Evolutionary conservation across 371 early-diverging fungal species (phyloP).

Genomic region (Syncephalis plumigaleata): DNA sequence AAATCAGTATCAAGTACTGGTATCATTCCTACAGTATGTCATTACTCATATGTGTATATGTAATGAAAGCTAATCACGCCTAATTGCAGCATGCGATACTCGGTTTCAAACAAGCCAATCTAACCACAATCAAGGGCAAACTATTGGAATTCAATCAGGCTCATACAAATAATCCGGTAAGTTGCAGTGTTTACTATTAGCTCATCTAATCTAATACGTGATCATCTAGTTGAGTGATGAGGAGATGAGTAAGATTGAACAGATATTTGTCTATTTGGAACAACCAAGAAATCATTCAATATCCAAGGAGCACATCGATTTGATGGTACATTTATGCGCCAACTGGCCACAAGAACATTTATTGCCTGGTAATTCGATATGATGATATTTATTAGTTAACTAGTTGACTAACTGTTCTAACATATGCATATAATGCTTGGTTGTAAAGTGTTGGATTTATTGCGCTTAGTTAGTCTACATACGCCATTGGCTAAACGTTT

Average conservation of each 20-base stretch:
- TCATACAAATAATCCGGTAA: conserved; percentile 1
- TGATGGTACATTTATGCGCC: conserved; percentile 8
- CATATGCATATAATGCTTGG: background rate
- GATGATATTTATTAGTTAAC: background rate
- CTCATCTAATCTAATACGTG: conserved; percentile 21
- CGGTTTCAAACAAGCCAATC: conserved; percentile 51
- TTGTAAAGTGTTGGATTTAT: conserved; percentile 50
- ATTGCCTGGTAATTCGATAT: background rate
- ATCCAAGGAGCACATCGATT: background rate
- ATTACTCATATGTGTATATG: conserved; percentile 14
- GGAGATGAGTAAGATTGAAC: conserved; percentile 20
- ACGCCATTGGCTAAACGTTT: conserved; percentile 9
- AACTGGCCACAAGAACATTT: conserved; percentile 16
- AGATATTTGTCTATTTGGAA: background rate
- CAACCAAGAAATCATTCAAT: background rate
- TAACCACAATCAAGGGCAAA: conserved; percentile 52
- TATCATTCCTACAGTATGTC: too few species aligned
- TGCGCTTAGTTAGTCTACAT: conserved; percentile 47
- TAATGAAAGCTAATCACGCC: conserved; percentile 6
- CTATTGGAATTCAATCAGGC: conserved; percentile 39
- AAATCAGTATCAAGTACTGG: background rate
- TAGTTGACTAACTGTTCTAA: background rate
- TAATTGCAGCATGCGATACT: conserved; percentile 8
- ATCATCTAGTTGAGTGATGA: conserved; percentile 13
- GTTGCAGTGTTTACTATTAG: conserved; percentile 13